phyloP scores from a whole-genome alignment of 2,329 filamentous ascomycete species.

The Aspergillus eucalypticola region DNA sequence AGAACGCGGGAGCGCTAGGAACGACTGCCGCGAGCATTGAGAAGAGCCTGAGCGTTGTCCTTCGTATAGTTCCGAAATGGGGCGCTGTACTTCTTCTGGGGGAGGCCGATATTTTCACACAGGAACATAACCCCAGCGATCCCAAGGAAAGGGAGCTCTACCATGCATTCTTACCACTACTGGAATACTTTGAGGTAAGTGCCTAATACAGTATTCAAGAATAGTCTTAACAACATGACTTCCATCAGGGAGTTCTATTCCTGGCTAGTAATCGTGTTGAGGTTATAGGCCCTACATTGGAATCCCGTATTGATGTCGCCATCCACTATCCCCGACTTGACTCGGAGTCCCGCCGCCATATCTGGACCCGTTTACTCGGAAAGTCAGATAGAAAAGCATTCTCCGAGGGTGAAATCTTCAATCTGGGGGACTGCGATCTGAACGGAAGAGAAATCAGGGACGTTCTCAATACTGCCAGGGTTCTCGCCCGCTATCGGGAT shows the following conservation, averaged over 20 bases:
- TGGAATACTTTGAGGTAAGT: conserved; percentile 31
- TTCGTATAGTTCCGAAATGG: conserved; percentile 53
- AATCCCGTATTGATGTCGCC: conserved; percentile 46
- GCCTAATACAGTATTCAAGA: neutral
- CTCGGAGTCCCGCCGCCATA: conserved; percentile 33
- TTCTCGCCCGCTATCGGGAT: too few relatives aligned
- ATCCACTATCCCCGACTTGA: conserved; percentile 44
- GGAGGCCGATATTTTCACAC: conserved; percentile 42
- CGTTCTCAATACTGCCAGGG: too few relatives aligned
- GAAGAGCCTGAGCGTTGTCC: conserved; percentile 45
- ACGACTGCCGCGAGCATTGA: conserved; percentile 46
- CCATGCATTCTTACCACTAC: conserved; percentile 34
- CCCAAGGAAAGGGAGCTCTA: conserved; percentile 49
- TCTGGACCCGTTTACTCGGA: conserved; percentile 50
- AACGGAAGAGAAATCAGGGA: conserved; percentile 26
- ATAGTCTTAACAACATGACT: conserved; percentile 1
- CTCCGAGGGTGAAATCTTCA: neutral
- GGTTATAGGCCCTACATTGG: conserved; percentile 48
- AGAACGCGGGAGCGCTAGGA: conserved; percentile 53
- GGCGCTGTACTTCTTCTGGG: conserved; percentile 55
- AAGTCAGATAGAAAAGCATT: conserved; percentile 18
- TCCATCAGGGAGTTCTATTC: conserved; percentile 45
- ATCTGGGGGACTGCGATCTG: conserved; percentile 22
- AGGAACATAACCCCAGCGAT: conserved; percentile 40
- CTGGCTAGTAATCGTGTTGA: conserved; percentile 48